phyloP scores from a whole-genome alignment of 306 rosid genomes.

The Echinosophora koreensis region DNA sequence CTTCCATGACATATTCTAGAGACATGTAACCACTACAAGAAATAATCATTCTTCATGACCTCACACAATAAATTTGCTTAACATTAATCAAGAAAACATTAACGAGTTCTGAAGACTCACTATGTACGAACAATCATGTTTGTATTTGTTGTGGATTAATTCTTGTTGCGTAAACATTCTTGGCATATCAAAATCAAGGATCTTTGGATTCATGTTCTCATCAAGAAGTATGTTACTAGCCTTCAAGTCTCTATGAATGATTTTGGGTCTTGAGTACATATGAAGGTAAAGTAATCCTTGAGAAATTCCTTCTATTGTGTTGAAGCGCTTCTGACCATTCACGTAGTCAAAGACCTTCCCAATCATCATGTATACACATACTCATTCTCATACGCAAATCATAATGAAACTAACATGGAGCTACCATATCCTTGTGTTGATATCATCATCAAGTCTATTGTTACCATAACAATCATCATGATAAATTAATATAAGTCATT shows the following conservation, averaged over 20 bases:
- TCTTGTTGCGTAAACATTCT: neutral
- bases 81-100: neutral
- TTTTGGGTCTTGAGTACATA: conserved; percentile 3
- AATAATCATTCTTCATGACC: neutral
- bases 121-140: conserved; percentile 11
- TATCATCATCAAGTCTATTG: too few relatives aligned
- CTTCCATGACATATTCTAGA: conserved; percentile 31
- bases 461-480: too few relatives aligned
- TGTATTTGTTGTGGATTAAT: neutral
- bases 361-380: too few relatives aligned
- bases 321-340: neutral
- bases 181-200: conserved; percentile 16
- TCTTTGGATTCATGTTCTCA: conserved; percentile 31
- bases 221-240: conserved; percentile 39
- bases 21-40: neutral
- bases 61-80: neutral
- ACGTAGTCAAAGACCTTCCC: too few relatives aligned
- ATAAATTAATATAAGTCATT: too few relatives aligned
- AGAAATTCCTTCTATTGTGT: conserved; percentile 18
- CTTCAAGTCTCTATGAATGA: conserved; percentile 38
- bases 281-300: conserved; percentile 38
- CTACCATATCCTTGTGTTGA: too few relatives aligned
- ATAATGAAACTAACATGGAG: too few relatives aligned
- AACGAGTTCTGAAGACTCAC: neutral
- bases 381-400: too few relatives aligned